Conservation (phyloP, 805 yeast genomes). For the Teunomyces lycoperdinae region DNA sequence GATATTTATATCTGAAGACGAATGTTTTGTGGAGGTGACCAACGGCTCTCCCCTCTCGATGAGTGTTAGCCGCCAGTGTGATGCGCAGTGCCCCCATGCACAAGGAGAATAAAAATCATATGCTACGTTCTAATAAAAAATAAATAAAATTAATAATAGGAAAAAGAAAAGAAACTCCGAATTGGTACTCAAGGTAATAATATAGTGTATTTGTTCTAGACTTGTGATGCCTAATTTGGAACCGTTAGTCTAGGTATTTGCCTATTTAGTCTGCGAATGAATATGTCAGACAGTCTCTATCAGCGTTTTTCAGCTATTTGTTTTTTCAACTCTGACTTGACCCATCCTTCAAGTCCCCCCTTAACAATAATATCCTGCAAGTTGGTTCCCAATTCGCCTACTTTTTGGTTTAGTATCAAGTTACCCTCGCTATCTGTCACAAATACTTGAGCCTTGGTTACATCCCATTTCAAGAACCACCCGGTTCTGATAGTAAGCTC, state of each 20-base stretch:
- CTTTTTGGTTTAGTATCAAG: slow-evolving; percentile 75
- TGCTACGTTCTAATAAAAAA: not conserved
- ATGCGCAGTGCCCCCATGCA: not conserved
- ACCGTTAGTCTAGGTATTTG: not conserved
- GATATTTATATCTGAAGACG: slow-evolving; percentile 1
- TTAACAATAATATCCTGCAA: slow-evolving; percentile 94
- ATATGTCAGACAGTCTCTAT: not conserved
- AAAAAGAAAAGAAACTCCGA: not conserved
- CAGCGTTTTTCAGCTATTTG: not conserved
- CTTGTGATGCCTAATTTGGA: not conserved
- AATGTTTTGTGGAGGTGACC: slow-evolving; percentile 3
- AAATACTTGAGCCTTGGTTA: slow-evolving; percentile 74
- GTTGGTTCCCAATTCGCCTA: slow-evolving; percentile 93
- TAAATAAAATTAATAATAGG: not conserved
- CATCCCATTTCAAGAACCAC: slow-evolving; percentile 91
- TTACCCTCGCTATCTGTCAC: slow-evolving; percentile 66
- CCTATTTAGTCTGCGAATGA: not conserved
- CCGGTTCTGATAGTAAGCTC: slow-evolving; percentile 95
- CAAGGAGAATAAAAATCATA: not conserved
- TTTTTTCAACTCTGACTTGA: slow-evolving; percentile 58
- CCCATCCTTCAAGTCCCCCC: slow-evolving; percentile 99
- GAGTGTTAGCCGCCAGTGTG: not conserved
- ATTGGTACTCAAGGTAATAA: too few relatives aligned
- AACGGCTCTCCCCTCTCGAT: slow-evolving; percentile 1
- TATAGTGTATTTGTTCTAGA: not conserved